phyloP scores from a whole-genome alignment of 2,329 filamentous ascomycete species.

The Mycogone perniciosa region DNA sequence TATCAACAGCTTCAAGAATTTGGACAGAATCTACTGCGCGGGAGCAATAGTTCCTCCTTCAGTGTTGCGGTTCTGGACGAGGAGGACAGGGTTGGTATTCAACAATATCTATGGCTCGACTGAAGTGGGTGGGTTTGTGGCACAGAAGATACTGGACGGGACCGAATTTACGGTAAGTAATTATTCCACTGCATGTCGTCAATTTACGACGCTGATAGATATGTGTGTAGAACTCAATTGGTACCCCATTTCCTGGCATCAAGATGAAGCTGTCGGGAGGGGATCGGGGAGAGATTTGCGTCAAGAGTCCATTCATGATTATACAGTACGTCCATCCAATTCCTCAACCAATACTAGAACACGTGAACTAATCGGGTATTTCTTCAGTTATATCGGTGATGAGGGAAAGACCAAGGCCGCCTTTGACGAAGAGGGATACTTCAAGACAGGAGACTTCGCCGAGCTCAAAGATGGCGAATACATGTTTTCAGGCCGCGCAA shows the following conservation, averaged over 20 bases:
- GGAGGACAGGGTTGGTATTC: slow-evolving; percentile 9
- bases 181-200: background rate
- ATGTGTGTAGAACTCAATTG: slow-evolving; percentile 6
- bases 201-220: background rate
- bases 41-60: slow-evolving; percentile 6
- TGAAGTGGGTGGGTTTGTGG: slow-evolving; percentile 9
- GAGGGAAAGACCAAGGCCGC: slow-evolving; percentile 70
- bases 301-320: slow-evolving; percentile 16
- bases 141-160: slow-evolving; percentile 1
- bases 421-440: slow-evolving; percentile 81
- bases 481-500: slow-evolving; percentile 16
- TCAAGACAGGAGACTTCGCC: slow-evolving; percentile 83
- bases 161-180: slow-evolving; percentile 7
- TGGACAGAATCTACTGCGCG: slow-evolving; percentile 1
- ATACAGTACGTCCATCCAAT: slow-evolving; percentile 11
- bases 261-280: slow-evolving; percentile 14
- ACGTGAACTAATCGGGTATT: background rate
- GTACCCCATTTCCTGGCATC: slow-evolving; percentile 5
- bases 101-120: slow-evolving; percentile 15
- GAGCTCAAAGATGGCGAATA: slow-evolving; percentile 46
- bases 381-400: slow-evolving; percentile 32
- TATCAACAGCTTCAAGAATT: slow-evolving; percentile 5
- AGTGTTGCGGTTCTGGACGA: slow-evolving; percentile 14
- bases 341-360: background rate
- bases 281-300: slow-evolving; percentile 16